A percentile compares a stretch with the other conserved stretches of the same genome.
phyloP scores from a whole-genome alignment of 2,329 filamentous ascomycete genomes.

The Shiraia bambusicola region DNA sequence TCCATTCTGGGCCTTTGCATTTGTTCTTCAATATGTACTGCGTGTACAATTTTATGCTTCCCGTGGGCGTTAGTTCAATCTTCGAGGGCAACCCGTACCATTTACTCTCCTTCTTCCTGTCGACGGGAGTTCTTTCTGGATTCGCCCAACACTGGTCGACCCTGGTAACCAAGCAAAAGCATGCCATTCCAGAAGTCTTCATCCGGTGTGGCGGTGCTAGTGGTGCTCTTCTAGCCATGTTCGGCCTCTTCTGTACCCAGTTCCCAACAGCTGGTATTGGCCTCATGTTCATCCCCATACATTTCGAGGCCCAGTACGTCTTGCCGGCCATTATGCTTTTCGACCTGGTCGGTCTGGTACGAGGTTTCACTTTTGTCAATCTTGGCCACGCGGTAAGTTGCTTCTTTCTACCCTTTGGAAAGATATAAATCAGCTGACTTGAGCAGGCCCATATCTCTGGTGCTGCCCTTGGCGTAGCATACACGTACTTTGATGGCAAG shows the following conservation, averaged over 20 bases:
- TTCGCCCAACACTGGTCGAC: conserved; percentile 34
- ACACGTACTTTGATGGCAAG: conserved; percentile 38
- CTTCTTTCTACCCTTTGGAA: too few species aligned
- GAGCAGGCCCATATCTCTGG: conserved; percentile 38
- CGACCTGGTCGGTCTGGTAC: conserved; percentile 35
- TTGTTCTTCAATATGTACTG: conserved; percentile 34
- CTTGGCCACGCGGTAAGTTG: conserved; percentile 40
- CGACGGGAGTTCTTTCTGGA: conserved; percentile 32
- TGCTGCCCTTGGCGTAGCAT: conserved; percentile 31
- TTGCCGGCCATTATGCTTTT: conserved; percentile 37
- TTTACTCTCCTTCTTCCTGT: conserved; percentile 33
- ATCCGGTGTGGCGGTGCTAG: conserved; percentile 37
- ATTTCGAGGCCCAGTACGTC: conserved; percentile 34
- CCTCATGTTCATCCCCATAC: conserved; percentile 35
- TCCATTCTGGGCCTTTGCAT: conserved; percentile 19
- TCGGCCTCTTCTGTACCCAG: conserved; percentile 35
- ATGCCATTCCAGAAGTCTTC: conserved; percentile 23
- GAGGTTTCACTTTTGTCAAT: conserved; percentile 30
- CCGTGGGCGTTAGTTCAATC: conserved; percentile 29
- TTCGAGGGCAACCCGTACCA: conserved; percentile 37
- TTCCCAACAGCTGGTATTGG: conserved; percentile 34
- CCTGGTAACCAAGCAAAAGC: conserved; percentile 24
- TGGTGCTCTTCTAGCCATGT: conserved; percentile 36
- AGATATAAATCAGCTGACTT: conserved; percentile 18
- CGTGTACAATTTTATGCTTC: conserved; percentile 34